Base-by-base conservation (phyloP, 176 grass and related monocot species). In the Lolium perenne region DNA sequence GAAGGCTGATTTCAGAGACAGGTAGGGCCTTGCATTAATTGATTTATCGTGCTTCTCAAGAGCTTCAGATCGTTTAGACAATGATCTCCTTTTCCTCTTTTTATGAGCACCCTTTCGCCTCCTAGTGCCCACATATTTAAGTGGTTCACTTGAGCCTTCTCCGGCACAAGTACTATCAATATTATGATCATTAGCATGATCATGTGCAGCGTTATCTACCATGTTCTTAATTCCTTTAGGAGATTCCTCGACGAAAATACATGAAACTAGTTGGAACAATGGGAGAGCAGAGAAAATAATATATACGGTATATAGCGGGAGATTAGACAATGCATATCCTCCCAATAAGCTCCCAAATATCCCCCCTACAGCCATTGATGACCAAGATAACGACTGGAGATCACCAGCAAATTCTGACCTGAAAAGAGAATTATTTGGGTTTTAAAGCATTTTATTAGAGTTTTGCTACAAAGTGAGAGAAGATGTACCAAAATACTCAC, bases 321-420 rank as follows among this genome's bases (percentile, higher is more conserved):
- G 80, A 88, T 95, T 92, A 14, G 93, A 87, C 66, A 95, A 79
- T 77, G 93, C 87, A 82, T 93, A 93, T 86, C 93, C 93, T 76
- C 93, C 93, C 74, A 91, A 82, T 80, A 95, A 87, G 77, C 84
- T 93, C 50, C 93, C 93, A 65, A 88, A 91, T 85, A 95, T 91
- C 7, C 93, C 93, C 76, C 93, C 93, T 38, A 93, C 56, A 53
- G 93, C 91, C 93, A 95, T 95, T 16, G 91, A 87, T 63, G 84
- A 93, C 93, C 93, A 95, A 41, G 93, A 95, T 68, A 95, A 72
- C 64, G 91, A 95, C 61, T 95, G 93, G 12, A 95, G 91, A 87
- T 95, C 93, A 73, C 93, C 93, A 85, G 88, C 86, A 89, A 93
- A 92, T 68, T 86, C 91, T 85, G 91, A 58, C 47, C 93, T 95